Evolutionary conservation across 306 rosid genomes (phyloP).

Genomic region (Cucurbita moschata): DNA sequence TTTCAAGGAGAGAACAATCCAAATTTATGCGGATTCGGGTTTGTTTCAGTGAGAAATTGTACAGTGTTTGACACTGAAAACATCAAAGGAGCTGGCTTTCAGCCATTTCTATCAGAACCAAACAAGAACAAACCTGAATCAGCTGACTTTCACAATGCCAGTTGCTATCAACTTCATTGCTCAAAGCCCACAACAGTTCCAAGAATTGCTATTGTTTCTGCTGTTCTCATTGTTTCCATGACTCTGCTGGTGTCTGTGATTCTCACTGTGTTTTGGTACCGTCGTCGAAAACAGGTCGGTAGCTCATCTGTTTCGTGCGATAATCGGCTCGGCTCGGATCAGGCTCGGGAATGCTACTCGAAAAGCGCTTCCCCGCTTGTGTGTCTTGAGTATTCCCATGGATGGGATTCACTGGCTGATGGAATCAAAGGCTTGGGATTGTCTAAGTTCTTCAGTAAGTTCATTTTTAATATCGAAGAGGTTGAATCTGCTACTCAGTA

Average conservation of each 20-base stretch:
- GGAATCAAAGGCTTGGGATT: slow-evolving; percentile 29
- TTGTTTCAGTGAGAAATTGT: slow-evolving; percentile 47
- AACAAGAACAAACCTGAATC: slow-evolving; percentile 31
- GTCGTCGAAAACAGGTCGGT: slow-evolving; percentile 57
- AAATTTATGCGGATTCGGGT: slow-evolving; percentile 53
- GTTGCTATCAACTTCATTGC: slow-evolving; percentile 41
- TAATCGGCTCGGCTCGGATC: slow-evolving; percentile 49
- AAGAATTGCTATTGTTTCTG: slow-evolving; percentile 30
- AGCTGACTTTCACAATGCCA: slow-evolving; percentile 18
- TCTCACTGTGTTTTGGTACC: slow-evolving; percentile 31
- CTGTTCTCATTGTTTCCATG: slow-evolving; percentile 23
- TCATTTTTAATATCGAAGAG: slow-evolving; percentile 71
- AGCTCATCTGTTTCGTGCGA: slow-evolving; percentile 34
- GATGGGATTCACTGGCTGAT: slow-evolving; percentile 59
- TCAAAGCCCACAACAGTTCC: slow-evolving; percentile 35
- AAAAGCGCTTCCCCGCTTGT: slow-evolving; percentile 71
- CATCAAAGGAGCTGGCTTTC: slow-evolving; percentile 15
- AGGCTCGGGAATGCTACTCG: slow-evolving; percentile 39
- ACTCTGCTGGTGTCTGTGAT: slow-evolving; percentile 21
- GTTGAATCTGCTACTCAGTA: slow-evolving; percentile 85
- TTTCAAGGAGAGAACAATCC: slow-evolving; percentile 63
- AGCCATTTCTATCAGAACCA: slow-evolving; percentile 10
- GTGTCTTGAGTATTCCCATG: slow-evolving; percentile 56
- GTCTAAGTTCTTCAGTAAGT: slow-evolving; percentile 26
- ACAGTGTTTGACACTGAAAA: slow-evolving; percentile 20